Evolutionary conservation across 805 yeast species (phyloP).

Genomic region (Barnettozyma botsteinii): DNA sequence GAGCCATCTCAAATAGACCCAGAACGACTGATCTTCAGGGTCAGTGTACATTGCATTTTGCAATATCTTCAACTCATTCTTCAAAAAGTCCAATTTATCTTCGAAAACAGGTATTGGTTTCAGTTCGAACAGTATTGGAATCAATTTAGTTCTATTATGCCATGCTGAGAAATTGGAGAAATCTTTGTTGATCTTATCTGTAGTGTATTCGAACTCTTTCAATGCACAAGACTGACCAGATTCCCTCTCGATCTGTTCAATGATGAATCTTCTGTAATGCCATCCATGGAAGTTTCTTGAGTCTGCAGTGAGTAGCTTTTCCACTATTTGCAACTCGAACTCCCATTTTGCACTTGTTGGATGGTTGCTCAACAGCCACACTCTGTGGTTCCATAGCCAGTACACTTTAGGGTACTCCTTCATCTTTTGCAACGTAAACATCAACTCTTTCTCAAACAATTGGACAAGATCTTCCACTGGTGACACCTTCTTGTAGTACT

Average conservation of each 20-base stretch:
- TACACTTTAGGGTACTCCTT: conserved; percentile 79
- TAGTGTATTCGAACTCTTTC: conserved; percentile 71
- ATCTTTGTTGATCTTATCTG: conserved; percentile 69
- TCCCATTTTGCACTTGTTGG: conserved; percentile 52
- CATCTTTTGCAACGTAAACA: conserved; percentile 52
- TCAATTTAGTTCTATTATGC: conserved; percentile 78
- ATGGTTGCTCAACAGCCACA: conserved; percentile 65
- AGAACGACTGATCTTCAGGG: conserved; percentile 88
- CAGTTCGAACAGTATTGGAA: conserved; percentile 43
- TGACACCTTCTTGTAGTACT: conserved; percentile 15
- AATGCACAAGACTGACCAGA: conserved; percentile 28
- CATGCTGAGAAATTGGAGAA: conserved; percentile 94
- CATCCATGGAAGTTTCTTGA: conserved; percentile 91
- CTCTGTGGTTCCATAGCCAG: conserved; percentile 94
- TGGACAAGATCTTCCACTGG: conserved; percentile 21
- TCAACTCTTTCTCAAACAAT: conserved; percentile 50
- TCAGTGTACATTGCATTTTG: conserved; percentile 88
- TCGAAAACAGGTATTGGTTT: conserved; percentile 21
- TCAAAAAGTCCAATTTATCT: conserved; percentile 35
- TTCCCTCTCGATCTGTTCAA: conserved; percentile 30
- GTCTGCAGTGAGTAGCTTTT: conserved; percentile 62
- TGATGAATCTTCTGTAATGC: conserved; percentile 82
- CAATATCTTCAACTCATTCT: conserved; percentile 58
- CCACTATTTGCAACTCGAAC: conserved; percentile 64
- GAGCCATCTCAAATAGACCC: conserved; percentile 88